These are phyloP conservation scores for Phytophthora sojae DNA, from an alignment of 352 stramenopile species.

Conservation along the genomic window DNA sequence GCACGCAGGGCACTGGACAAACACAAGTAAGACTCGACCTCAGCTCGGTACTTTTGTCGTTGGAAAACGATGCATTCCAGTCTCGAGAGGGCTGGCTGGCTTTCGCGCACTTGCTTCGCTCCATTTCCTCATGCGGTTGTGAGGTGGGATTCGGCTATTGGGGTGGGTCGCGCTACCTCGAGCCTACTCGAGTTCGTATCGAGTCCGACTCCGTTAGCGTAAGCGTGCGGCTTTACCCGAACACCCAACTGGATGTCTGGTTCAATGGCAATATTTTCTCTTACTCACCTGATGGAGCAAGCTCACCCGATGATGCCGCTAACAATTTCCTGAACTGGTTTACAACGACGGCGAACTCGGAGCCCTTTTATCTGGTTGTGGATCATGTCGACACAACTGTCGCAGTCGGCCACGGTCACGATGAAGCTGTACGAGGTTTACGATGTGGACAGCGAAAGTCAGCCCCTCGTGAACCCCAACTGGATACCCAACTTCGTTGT, in stretches of 20 bases:
- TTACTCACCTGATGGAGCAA: constrained; percentile 9
- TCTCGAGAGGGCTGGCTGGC: constrained; percentile 27
- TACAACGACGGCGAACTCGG: neutral
- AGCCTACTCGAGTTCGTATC: constrained; percentile 21
- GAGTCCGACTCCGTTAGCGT: constrained; percentile 13
- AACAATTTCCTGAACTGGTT: constrained; percentile 25
- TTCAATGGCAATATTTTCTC: constrained; percentile 13
- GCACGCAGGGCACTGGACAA: neutral
- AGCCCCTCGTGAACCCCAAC: constrained; percentile 20
- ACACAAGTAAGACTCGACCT: constrained; percentile 14
- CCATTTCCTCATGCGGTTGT: constrained; percentile 11
- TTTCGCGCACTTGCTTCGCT: constrained; percentile 18
- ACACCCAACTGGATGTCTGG: constrained; percentile 16
- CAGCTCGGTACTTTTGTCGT: constrained; percentile 16
- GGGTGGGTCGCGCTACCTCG: neutral
- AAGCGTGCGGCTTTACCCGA: constrained; percentile 19
- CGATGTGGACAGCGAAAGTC: constrained; percentile 3
- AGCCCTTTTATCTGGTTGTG: constrained; percentile 14
- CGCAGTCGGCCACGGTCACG: neutral
- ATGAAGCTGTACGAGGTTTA: constrained; percentile 6
- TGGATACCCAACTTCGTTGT: constrained; percentile 28
- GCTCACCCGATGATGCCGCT: neutral
- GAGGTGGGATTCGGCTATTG: constrained; percentile 21
- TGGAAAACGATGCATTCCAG: constrained; percentile 14
- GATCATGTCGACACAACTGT: neutral